These are phyloP conservation scores for Rubroboletus pulcherrimus DNA, from an alignment of 768 basidiomycete species.

Conservation along the genomic window DNA sequence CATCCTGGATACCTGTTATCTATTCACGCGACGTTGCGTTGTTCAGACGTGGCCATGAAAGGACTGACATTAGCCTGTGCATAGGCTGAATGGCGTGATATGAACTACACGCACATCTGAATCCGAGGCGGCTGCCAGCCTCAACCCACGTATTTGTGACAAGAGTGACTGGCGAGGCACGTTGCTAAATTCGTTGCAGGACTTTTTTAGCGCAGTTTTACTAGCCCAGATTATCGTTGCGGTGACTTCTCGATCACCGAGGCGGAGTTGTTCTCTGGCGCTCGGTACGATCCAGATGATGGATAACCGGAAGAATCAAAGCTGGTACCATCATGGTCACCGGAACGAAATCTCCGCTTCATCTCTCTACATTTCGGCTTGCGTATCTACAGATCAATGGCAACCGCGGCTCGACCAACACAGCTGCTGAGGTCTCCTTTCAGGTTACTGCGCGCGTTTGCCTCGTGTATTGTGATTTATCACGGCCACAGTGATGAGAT, in stretches of 20 bases:
- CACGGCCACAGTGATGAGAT: not conserved
- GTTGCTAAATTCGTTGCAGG: constrained; percentile 15
- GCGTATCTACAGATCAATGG: not conserved
- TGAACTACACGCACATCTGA: constrained; percentile 4
- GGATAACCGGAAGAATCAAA: constrained; percentile 14
- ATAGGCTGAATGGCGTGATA: constrained; percentile 7
- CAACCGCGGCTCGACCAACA: not conserved
- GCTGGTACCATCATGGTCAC: constrained; percentile 6
- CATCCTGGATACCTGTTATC: constrained; percentile 8
- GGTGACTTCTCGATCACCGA: constrained; percentile 25
- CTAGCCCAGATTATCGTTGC: constrained; percentile 9
- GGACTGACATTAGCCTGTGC: constrained; percentile 3
- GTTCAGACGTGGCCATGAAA: constrained; percentile 4
- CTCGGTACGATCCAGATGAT: not conserved
- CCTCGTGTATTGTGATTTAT: constrained; percentile 11
- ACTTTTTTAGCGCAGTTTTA: constrained; percentile 1
- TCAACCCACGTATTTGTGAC: not conserved
- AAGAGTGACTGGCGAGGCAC: not conserved
- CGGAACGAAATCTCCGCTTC: constrained; percentile 4
- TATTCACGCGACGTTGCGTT: constrained; percentile 5
- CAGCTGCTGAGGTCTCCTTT: constrained; percentile 2
- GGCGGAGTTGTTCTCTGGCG: constrained; percentile 9
- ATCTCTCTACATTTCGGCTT: constrained; percentile 1
- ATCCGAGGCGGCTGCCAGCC: constrained; percentile 1
- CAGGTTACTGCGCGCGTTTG: not conserved